Conservation (phyloP, 768 basidiomycete genomes). For the Suillus variegatus region DNA sequence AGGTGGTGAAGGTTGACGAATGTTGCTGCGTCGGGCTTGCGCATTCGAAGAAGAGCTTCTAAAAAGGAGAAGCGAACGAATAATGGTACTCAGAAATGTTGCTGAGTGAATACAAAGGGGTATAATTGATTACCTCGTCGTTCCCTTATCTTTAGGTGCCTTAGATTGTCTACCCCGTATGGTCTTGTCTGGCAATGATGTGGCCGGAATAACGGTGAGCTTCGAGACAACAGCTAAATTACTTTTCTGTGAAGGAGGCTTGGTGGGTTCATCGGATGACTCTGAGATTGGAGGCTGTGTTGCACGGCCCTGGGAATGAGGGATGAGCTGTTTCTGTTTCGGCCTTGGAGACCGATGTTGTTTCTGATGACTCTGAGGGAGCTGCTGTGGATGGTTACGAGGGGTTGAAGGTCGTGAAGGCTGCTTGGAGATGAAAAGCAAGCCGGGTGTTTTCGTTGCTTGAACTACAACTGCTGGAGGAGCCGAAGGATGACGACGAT, state of each 20-base stretch:
- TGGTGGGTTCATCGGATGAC: constrained; percentile 31
- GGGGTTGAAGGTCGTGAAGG: constrained; percentile 38
- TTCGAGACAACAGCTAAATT: constrained; percentile 32
- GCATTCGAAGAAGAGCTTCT: constrained; percentile 50
- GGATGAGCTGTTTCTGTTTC: constrained; percentile 31
- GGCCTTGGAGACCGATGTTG: constrained; percentile 39
- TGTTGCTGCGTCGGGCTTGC: constrained; percentile 49
- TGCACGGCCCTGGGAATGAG: constrained; percentile 23
- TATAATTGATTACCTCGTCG: constrained; percentile 37
- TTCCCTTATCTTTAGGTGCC: constrained; percentile 43
- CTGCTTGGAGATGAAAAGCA: constrained; percentile 65
- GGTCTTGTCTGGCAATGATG: constrained; percentile 28
- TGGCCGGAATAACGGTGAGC: constrained; percentile 22
- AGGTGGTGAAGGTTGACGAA: constrained; percentile 66
- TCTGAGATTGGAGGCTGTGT: constrained; percentile 27
- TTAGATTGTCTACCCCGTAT: constrained; percentile 38
- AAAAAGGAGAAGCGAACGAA: constrained; percentile 7
- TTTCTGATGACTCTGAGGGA: constrained; percentile 35
- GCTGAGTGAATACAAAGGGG: not conserved
- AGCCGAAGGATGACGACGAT: constrained; percentile 70
- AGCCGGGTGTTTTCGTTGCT: constrained; percentile 72
- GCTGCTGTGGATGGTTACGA: constrained; percentile 36
- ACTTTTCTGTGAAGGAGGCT: constrained; percentile 30
- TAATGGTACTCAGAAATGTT: not conserved
- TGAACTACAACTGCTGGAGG: constrained; percentile 68